Base-by-base conservation (phyloP, 129 eudicot species). In the Dittrichia graveolens region DNA sequence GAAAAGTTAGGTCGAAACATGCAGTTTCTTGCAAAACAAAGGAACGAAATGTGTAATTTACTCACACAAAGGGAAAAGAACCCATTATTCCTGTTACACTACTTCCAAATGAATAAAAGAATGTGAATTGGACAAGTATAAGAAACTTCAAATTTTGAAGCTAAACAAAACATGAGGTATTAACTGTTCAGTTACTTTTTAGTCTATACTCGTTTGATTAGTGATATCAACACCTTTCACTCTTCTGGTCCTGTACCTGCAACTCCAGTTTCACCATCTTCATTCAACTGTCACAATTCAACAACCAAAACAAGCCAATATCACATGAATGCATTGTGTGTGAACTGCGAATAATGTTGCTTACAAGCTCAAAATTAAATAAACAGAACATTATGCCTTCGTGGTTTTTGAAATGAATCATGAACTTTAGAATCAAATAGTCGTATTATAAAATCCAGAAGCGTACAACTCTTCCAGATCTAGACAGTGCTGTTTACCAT, bases 261-360 rank as follows among this genome's bases (percentile, higher is more conserved):
- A 65, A 66, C 67, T 75, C 31, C 73, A 15, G 46, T 65, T 75
- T 65, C 73, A 65, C 47, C 59, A 54, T 65, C 79, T 65, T 75
- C 79, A 65, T 44, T 75, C 3, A n/a, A 75, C 79, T 75, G 59
- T 62, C 67, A 75, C 54, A 62, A 49, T 11, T 15, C 76, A 56
- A 38, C 57, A 69, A 40, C 41, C 40, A 54, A 18, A 69, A 53
- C 69, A 61, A 37, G 61, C 50, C 41, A 61, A 48, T 38, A 5
- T 37, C 49, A 69, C 47, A 19, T 44, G 42, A 19, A 65, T 6
- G 11, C 10, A 6, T 57, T 59, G 24, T 72, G 68, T 46, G n/a
- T n/a, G 2, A 24, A 24, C 31, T 34, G 42, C 44, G 39, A 61
- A 19, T 34, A 58, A 24, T 4, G 50, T 72, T 24, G 15, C 42